These are phyloP conservation scores for Phaeosphaeriaceae sp. DNA, from an alignment of 2,329 filamentous ascomycete species.

Conservation along the genomic window DNA sequence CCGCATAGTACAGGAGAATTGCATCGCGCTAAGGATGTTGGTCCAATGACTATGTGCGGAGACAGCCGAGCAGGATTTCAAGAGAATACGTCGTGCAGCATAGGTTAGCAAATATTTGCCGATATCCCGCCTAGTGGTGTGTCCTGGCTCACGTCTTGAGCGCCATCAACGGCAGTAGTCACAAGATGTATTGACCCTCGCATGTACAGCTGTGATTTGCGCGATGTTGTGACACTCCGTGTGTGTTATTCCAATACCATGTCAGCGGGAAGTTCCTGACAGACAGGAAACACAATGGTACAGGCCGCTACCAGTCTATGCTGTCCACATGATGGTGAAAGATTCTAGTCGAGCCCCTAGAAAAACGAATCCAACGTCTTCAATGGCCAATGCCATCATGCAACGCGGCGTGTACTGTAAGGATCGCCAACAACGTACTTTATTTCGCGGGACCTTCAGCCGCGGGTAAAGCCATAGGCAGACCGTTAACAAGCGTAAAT, in stretches of 20 bases:
- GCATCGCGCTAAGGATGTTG: too few species aligned
- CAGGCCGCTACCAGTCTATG: slow-evolving; percentile 17
- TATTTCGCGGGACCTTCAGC: neutral
- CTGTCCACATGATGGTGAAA: slow-evolving; percentile 1
- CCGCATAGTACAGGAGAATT: too few species aligned
- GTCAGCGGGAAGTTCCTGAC: slow-evolving; percentile 37
- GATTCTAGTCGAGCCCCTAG: neutral
- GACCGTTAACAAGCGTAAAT: neutral
- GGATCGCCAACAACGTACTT: too few species aligned
- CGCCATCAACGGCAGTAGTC: neutral
- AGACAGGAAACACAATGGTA: slow-evolving; percentile 28
- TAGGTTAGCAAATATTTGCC: neutral
- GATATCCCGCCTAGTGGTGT: neutral
- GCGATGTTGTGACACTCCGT: neutral
- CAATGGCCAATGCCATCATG: neutral
- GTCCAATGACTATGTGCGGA: too few species aligned
- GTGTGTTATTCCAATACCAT: slow-evolving; percentile 37
- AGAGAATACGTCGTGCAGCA: too few species aligned
- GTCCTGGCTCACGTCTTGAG: neutral
- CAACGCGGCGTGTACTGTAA: too few species aligned
- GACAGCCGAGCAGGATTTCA: too few species aligned
- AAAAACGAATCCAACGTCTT: neutral
- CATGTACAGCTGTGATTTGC: neutral
- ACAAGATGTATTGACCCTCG: neutral
- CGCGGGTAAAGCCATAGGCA: slow-evolving; percentile 5